Evolutionary conservation across 768 basidiomycete genomes (phyloP), one percentile per base, ranked within the genome.

Genomic region (Agrocybe chaxingu): DNA sequence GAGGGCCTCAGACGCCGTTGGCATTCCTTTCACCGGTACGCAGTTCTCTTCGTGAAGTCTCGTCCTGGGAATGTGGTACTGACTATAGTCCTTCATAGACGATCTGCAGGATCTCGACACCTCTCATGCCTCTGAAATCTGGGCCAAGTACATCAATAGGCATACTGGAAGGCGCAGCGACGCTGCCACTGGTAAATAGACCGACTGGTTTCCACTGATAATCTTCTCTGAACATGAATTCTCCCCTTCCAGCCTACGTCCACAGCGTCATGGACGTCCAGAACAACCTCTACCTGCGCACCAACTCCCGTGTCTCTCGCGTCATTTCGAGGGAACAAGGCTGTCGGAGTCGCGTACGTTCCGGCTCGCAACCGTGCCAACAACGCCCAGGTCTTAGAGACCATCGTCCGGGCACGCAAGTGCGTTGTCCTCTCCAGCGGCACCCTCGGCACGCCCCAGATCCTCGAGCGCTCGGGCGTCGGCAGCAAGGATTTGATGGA

Each of bases 131-230:
- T 76, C 84, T 48, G 85, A 86, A 64, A 82, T 85, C 49, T 86
- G 84, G 85, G 84, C 84, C 44, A 87, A 87, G 63, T 87, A 86
- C 61, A 84, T 87, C 74, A 85, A 85, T 66, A 76, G 82, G 57
- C 79, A 85, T 60, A 87, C 84, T 33, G 85, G 85, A 51, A 72
- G 85, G 54, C 81, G 84, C 45, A 84, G 82, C 53, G 85, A 87
- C 56, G 84, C 85, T 42, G 83, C 85, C 2, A 84, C 83, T 40
- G 83, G 81, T 80, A 59, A 32, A 62, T 54, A 11, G 6, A 42
- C 43, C 12, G 7, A 35, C 8, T n/a, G 2, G 8, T 8, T 16
- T 13, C 10, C 11, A 24, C 18, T 54, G 16, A 19, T 37, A 8
- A 36, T 19, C 31, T 12, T 16, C 18, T 18, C 7, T 7, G 19